Evolutionary conservation across 1,139 yeast species (phyloP).

Genomic region (Zygoascus sp.): DNA sequence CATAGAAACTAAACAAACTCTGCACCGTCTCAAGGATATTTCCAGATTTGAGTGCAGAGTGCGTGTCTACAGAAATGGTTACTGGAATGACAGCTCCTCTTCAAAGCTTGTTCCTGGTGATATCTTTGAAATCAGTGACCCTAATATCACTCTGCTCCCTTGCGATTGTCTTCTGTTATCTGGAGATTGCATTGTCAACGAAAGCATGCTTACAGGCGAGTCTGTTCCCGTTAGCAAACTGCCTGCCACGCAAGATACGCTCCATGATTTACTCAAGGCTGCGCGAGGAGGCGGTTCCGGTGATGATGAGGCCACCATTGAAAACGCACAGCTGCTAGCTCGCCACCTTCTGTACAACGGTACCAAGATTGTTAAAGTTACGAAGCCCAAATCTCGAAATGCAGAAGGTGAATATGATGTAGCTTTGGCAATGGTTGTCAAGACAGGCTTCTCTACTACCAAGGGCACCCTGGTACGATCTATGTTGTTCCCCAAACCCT

Average conservation of each 20-base stretch:
- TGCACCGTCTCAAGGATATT: constrained; percentile 65
- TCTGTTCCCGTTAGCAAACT: constrained; percentile 90
- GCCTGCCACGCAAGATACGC: constrained; percentile 60
- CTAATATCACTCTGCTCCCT: constrained; percentile 67
- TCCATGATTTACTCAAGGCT: constrained; percentile 42
- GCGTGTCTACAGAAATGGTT: constrained; percentile 87
- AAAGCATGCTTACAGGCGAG: constrained; percentile 95
- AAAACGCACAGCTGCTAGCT: constrained; percentile 39
- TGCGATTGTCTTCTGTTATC: constrained; percentile 83
- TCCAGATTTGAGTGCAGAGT: constrained; percentile 74
- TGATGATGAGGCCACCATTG: not conserved
- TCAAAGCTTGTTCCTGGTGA: constrained; percentile 95
- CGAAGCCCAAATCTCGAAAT: constrained; percentile 48
- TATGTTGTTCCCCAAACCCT: constrained; percentile 93
- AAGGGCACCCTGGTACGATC: constrained; percentile 94
- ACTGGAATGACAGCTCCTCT: constrained; percentile 82
- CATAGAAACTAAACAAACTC: constrained; percentile 74
- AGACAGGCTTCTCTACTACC: constrained; percentile 92
- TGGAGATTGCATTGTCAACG: constrained; percentile 93
- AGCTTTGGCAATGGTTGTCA: constrained; percentile 80
- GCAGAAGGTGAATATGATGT: constrained; percentile 48
- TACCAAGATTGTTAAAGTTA: constrained; percentile 78
- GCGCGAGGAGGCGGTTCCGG: not conserved
- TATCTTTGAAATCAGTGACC: constrained; percentile 84
- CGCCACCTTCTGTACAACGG: constrained; percentile 81